These are phyloP conservation scores for Coemansia sp. DNA, from an alignment of 192 early-diverging fungal species.

Conservation along the genomic window DNA sequence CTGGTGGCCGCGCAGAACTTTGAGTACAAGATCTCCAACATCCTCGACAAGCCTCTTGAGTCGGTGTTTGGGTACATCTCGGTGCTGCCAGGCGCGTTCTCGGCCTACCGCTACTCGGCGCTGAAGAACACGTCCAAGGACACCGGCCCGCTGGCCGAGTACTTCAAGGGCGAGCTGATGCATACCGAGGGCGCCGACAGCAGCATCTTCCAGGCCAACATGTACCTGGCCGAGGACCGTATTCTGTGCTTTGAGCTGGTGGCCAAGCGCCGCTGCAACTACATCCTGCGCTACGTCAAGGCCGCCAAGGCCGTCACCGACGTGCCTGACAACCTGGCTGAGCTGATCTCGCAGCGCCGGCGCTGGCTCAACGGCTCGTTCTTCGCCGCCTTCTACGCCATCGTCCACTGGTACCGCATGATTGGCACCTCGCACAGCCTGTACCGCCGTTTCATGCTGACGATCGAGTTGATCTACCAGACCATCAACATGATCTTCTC, in stretches of 20 bases:
- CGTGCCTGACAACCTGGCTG: constrained; percentile 81
- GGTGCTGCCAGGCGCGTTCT: constrained; percentile 94
- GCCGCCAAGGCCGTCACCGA: constrained; percentile 88
- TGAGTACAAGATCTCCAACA: constrained; percentile 98
- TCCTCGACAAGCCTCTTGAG: constrained; percentile 94
- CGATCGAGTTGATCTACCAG: constrained; percentile 79
- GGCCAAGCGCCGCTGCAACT: constrained; percentile 72
- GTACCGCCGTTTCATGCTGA: constrained; percentile 67
- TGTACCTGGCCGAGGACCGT: constrained; percentile 91
- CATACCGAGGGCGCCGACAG: constrained; percentile 68
- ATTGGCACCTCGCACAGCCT: constrained; percentile 72
- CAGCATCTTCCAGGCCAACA: constrained; percentile 81
- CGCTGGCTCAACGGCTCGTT: constrained; percentile 96
- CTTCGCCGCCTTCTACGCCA: constrained; percentile 87
- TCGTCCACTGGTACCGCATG: constrained; percentile 72
- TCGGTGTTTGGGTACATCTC: constrained; percentile 94
- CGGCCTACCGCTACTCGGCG: constrained; percentile 87
- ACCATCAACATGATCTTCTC: constrained; percentile 75
- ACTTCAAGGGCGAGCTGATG: constrained; percentile 90
- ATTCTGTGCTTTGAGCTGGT: constrained; percentile 95
- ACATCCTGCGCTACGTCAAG: constrained; percentile 85
- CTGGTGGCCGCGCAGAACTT: constrained; percentile 95
- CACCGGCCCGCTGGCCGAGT: constrained; percentile 66
- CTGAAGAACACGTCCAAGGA: constrained; percentile 64
- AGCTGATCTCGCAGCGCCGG: constrained; percentile 94